phyloP scores from a whole-genome alignment of 2,329 filamentous ascomycete species.

The Alternaria sp. region DNA sequence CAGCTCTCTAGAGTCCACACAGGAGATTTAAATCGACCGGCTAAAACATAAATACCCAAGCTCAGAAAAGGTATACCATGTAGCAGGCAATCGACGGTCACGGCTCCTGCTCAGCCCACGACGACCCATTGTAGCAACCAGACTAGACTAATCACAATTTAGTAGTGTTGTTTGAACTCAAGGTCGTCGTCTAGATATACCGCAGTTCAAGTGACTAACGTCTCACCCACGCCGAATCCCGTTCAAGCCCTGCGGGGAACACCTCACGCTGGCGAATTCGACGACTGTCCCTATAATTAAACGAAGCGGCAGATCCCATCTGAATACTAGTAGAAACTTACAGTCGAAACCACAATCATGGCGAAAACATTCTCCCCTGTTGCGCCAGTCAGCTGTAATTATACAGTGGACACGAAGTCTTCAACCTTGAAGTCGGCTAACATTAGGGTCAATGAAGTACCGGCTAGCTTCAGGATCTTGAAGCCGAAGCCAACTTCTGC shows the following conservation, averaged over 20 bases:
- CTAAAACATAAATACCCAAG: constrained; percentile 45
- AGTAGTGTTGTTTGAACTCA: constrained; percentile 46
- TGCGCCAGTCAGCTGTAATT: constrained; percentile 36
- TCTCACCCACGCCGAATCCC: constrained; percentile 24
- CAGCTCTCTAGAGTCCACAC: constrained; percentile 64
- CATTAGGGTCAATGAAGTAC: constrained; percentile 37
- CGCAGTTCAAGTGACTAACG: constrained; percentile 44
- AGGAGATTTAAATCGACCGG: constrained; percentile 58
- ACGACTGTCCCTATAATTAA: constrained; percentile 49
- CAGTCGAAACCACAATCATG: constrained; percentile 54
- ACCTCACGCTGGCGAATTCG: constrained; percentile 51
- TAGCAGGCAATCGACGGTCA: constrained; percentile 43
- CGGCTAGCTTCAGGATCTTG: constrained; percentile 37
- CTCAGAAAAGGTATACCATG: constrained; percentile 46
- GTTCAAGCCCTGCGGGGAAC: constrained; percentile 25
- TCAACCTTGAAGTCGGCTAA: constrained; percentile 47
- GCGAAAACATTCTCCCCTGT: constrained; percentile 48
- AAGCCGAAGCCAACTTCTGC: constrained; percentile 29
- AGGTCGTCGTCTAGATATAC: constrained; percentile 29
- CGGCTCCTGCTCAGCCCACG: constrained; percentile 35
- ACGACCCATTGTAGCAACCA: constrained; percentile 31
- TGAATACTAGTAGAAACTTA: constrained; percentile 52
- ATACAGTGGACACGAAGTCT: constrained; percentile 42
- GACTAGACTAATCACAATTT: constrained; percentile 42
- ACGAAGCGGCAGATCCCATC: constrained; percentile 56